Conservation (phyloP, 1,284 basidiomycete species). For the Apiotrichum sp. region DNA sequence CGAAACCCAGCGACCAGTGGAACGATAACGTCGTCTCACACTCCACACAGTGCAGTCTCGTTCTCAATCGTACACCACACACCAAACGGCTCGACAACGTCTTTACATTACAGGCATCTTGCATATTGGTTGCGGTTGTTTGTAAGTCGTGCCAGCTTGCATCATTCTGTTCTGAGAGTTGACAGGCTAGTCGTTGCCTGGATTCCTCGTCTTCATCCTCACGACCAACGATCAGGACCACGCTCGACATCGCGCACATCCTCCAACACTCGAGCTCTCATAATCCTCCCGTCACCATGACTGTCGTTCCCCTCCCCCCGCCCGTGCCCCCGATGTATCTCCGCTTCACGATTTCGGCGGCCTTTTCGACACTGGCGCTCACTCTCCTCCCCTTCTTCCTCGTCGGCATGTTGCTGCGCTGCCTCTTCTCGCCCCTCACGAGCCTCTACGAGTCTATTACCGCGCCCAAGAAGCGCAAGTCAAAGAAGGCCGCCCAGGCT, state of each 20-base stretch:
- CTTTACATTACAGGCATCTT: too few relatives aligned
- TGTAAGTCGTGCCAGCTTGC: too few relatives aligned
- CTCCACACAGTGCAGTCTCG: too few relatives aligned
- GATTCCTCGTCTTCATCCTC: too few relatives aligned
- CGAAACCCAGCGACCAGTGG: too few relatives aligned
- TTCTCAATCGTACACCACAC: too few relatives aligned
- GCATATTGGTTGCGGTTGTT: too few relatives aligned
- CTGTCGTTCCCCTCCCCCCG: background rate
- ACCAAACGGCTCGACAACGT: too few relatives aligned
- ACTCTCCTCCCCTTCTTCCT: slow-evolving; percentile 7
- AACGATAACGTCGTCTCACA: too few relatives aligned
- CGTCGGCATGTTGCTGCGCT: slow-evolving; percentile 1
- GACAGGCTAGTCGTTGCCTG: too few relatives aligned
- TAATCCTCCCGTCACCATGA: background rate
- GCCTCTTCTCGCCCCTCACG: slow-evolving; percentile 1
- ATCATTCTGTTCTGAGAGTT: too few relatives aligned
- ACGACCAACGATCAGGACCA: background rate
- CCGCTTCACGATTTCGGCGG: slow-evolving; percentile 8
- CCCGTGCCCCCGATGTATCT: slow-evolving; percentile 5
- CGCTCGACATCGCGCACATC: background rate
- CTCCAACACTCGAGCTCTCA: background rate
- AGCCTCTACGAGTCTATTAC: background rate
- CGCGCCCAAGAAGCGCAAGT: background rate
- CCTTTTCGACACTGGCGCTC: slow-evolving; percentile 5
- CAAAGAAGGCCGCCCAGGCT: background rate